phyloP scores from a whole-genome alignment of 2,329 filamentous ascomycete genomes.

The Botrytis tulipae region DNA sequence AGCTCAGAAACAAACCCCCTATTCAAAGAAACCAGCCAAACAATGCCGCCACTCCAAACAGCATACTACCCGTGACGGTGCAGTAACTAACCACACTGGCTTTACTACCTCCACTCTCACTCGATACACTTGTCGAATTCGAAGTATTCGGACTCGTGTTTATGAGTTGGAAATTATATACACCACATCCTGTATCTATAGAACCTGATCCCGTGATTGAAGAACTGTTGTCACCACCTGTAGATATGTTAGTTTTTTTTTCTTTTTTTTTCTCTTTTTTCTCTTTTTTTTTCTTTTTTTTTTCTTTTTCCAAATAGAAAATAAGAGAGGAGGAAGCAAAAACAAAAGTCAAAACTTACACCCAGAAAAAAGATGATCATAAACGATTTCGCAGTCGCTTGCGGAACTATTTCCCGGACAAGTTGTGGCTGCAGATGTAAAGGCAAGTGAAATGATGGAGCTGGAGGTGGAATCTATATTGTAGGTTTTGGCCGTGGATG shows the following conservation, averaged over 20 bases:
- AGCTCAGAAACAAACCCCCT: neutral
- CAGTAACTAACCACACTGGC: constrained; percentile 7
- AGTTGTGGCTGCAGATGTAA: neutral
- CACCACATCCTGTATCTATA: neutral
- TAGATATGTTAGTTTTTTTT: neutral
- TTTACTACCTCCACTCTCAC: constrained; percentile 8
- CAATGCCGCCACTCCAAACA: neutral
- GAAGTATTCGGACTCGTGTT: neutral
- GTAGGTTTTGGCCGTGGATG: neutral
- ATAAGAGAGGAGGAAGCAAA: too few relatives aligned
- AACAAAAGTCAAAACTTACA: neutral
- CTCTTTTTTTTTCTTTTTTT: too few relatives aligned
- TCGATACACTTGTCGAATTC: neutral
- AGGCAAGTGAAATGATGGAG: neutral
- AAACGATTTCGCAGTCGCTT: neutral
- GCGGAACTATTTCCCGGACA: neutral
- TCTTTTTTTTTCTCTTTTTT: too few relatives aligned
- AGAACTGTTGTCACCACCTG: neutral
- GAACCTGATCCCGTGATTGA: neutral
- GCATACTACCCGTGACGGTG: neutral
- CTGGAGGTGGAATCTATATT: neutral
- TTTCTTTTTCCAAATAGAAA: too few relatives aligned
- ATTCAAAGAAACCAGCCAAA: constrained; percentile 10
- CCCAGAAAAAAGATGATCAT: neutral
- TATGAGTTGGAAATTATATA: neutral